These are phyloP conservation scores for Hyphodiscus hymeniophilus DNA, from an alignment of 495 filamentous ascomycete genomes.

Conservation along the genomic window DNA sequence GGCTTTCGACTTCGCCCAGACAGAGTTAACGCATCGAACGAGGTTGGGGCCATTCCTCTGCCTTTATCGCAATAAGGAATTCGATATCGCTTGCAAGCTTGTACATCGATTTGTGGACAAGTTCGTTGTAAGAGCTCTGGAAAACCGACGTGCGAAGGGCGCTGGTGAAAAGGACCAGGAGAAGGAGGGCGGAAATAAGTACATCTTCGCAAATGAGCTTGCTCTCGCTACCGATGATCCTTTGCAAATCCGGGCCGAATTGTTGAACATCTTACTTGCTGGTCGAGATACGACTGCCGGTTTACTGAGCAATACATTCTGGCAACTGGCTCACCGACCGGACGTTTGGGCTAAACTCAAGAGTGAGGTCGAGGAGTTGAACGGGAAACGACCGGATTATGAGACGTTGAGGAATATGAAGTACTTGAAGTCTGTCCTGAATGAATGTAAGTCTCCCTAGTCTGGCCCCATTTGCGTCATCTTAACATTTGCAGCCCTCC, in stretches of 20 bases:
- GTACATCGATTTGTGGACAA: constrained; percentile 9
- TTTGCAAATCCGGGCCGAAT: constrained; percentile 54
- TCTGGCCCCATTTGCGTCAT: no score
- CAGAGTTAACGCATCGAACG: constrained; percentile 25
- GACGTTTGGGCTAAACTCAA: constrained; percentile 57
- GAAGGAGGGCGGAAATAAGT: constrained; percentile 20
- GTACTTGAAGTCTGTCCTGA: constrained; percentile 62
- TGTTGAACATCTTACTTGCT: constrained; percentile 69
- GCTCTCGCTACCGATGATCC: constrained; percentile 27
- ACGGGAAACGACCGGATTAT: constrained; percentile 58
- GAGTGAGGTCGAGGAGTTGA: constrained; percentile 53
- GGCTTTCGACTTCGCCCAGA: constrained; percentile 26
- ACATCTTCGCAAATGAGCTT: constrained; percentile 43
- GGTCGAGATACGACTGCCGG: constrained; percentile 69
- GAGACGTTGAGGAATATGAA: constrained; percentile 64
- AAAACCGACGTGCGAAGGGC: constrained; percentile 6
- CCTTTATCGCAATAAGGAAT: constrained; percentile 3
- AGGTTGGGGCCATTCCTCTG: constrained; percentile 19
- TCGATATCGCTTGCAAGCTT: background rate
- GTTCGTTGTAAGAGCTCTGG: constrained; percentile 20
- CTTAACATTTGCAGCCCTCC: no score
- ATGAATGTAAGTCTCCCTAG: constrained; percentile 42
- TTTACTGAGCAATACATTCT: constrained; percentile 63
- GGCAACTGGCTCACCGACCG: constrained; percentile 64
- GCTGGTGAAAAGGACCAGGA: constrained; percentile 6